These are phyloP conservation scores for Fomitiporia mediterranea DNA, from an alignment of 1,284 basidiomycete species.

Conservation along the genomic window DNA sequence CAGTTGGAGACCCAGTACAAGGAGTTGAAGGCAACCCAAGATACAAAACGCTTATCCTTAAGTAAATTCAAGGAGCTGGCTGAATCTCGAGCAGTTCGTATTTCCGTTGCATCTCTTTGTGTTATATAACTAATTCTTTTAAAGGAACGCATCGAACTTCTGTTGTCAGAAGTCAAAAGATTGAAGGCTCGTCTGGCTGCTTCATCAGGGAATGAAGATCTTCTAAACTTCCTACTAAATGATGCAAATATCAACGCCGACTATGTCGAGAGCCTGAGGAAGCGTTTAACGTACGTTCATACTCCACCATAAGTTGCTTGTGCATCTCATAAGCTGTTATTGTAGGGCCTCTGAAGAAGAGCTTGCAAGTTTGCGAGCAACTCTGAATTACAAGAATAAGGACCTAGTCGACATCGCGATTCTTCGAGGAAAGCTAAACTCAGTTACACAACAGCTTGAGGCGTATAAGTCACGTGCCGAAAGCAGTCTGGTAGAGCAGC, in stretches of 20 bases:
- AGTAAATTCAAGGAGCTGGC: constrained; percentile 72
- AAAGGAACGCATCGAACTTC: constrained; percentile 70
- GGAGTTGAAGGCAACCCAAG: constrained; percentile 69
- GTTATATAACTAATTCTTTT: constrained; percentile 22
- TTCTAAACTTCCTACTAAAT: constrained; percentile 66
- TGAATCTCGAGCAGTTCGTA: constrained; percentile 60
- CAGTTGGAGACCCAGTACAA: constrained; percentile 67
- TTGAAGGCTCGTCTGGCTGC: constrained; percentile 78
- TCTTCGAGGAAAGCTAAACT: constrained; percentile 8
- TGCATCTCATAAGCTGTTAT: constrained; percentile 31
- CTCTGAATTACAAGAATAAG: constrained; percentile 6
- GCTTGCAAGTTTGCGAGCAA: constrained; percentile 7
- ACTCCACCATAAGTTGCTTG: constrained; percentile 32
- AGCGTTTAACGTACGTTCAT: constrained; percentile 51
- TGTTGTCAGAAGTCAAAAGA: constrained; percentile 74
- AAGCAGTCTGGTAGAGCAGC: constrained; percentile 1
- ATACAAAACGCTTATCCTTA: constrained; percentile 55
- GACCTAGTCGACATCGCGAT: constrained; percentile 1
- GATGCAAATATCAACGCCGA: constrained; percentile 53
- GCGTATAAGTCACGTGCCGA: constrained; percentile 44
- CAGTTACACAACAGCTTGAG: constrained; percentile 33
- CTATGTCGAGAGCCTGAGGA: constrained; percentile 61
- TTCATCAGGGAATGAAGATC: constrained; percentile 62
- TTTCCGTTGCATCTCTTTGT: constrained; percentile 19
- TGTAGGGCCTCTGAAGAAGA: constrained; percentile 9